phyloP scores from a whole-genome alignment of 2,329 filamentous ascomycete genomes.

The Leptographium radiaticola region DNA sequence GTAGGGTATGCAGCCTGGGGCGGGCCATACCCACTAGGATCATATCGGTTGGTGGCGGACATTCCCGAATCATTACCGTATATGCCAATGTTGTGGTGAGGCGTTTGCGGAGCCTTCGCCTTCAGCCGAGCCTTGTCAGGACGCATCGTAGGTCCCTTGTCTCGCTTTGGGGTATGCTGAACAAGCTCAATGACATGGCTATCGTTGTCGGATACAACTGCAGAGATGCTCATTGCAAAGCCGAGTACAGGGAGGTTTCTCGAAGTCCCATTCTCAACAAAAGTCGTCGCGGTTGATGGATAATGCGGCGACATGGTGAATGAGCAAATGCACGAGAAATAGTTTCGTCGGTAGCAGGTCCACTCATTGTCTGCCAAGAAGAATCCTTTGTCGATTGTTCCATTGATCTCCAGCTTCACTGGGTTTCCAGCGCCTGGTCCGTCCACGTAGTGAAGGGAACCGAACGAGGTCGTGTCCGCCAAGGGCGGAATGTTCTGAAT shows the following conservation, averaged over 20 bases:
- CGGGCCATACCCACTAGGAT: constrained; percentile 26
- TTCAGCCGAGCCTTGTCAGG: constrained; percentile 57
- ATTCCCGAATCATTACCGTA: constrained; percentile 19
- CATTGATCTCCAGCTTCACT: constrained; percentile 61
- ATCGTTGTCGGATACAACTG: constrained; percentile 63
- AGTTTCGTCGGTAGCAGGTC: constrained; percentile 88
- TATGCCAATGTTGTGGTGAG: constrained; percentile 30
- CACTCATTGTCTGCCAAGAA: constrained; percentile 70
- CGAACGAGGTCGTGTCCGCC: constrained; percentile 34
- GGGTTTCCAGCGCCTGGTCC: constrained; percentile 27
- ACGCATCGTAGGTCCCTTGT: constrained; percentile 70
- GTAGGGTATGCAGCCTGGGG: constrained; percentile 27
- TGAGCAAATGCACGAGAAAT: constrained; percentile 75
- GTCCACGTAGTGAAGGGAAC: constrained; percentile 49
- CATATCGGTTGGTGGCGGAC: constrained; percentile 20
- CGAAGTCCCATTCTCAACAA: constrained; percentile 35
- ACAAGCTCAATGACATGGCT: constrained; percentile 72
- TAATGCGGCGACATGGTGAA: constrained; percentile 53
- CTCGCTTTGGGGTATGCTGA: constrained; percentile 82
- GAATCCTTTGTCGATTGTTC: constrained; percentile 80
- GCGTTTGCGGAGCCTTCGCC: constrained; percentile 46
- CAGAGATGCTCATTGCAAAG: constrained; percentile 76
- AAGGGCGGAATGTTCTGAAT: constrained; percentile 40
- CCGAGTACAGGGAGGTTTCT: constrained; percentile 54
- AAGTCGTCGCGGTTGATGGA: constrained; percentile 31